Evolutionary conservation across 345 rosid species (phyloP), one percentile per base, ranked within the genome.

Genomic region (Geranium brycei): DNA sequence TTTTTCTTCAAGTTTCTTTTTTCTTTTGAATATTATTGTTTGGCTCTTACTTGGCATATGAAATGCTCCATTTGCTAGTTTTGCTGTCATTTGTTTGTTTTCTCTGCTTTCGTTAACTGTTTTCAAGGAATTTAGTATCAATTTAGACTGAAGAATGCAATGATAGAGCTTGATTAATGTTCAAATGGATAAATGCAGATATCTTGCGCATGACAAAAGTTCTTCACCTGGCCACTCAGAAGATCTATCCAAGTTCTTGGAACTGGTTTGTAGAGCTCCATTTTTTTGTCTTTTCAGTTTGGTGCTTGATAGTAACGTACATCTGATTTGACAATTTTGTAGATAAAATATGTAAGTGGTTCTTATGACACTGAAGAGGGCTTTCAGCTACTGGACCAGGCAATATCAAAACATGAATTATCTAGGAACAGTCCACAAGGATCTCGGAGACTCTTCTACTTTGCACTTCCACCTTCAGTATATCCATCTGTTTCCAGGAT

Each of bases 401-500:
- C 75, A 61, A 88, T 93, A 56, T 76, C 86, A 7, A 75, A 77
- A 72, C 96, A 90, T 63, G 96, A 93, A 77, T 35, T 72, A 18
- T 82, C 91, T 1, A 93, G 76, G 69, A 82, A 76, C 61, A 85
- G 78, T 68, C 51, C 64, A 15, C 87, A 90, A 76, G 97, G 88
- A 58, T 86, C 91, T 7, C 82, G 96, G 67, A 90, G 97, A 69
- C 77, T 90, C 60, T 93, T 93, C 77, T 93, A 93, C 70, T 74
- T 90, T 64, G 99, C 99, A 69, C 97, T 93, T 62, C 99, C 99
- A 0, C 97, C 99, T 2, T 88, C 99, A 31, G 91, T 93, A 15
- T 93, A 93, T 78, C 99, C 97, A 58, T 64, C 88, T 75, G 99
- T 90, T 41, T 78, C 85, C 92, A 87, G 75, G 83, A 91, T 93